Evolutionary conservation across 352 stramenopile genomes (phyloP).

Genomic region (Phytopythium chamaehyphon): DNA sequence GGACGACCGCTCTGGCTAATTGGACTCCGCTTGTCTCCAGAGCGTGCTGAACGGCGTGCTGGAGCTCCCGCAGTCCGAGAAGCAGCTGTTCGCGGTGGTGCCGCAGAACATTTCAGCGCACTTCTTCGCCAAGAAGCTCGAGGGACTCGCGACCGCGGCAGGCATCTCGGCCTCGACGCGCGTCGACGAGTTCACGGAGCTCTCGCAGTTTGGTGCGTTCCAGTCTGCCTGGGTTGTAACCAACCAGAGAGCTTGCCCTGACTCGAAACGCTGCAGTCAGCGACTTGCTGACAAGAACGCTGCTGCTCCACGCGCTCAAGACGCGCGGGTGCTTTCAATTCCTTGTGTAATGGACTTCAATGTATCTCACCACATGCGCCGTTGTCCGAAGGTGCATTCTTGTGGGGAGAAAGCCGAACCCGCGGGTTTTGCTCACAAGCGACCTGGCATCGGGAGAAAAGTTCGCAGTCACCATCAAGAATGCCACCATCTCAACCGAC

Average conservation of each 20-base stretch:
- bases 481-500: slow-evolving; percentile 17
- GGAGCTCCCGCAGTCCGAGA: background rate
- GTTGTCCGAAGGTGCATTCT: slow-evolving; percentile 2
- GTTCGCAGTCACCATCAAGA: slow-evolving; percentile 13
- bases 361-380: too few species aligned
- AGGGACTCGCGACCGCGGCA: slow-evolving; percentile 3
- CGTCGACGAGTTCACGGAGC: slow-evolving; percentile 6
- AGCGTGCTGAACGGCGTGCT: slow-evolving; percentile 6
- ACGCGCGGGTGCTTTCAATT: slow-evolving; percentile 11
- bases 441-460: slow-evolving; percentile 11
- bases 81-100: slow-evolving; percentile 11
- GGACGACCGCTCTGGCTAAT: background rate
- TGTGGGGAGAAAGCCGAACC: slow-evolving; percentile 4
- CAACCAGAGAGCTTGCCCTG: background rate
- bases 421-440: slow-evolving; percentile 16
- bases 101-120: slow-evolving; percentile 6
- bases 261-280: slow-evolving; percentile 7
- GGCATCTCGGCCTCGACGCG: slow-evolving; percentile 5
- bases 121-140: slow-evolving; percentile 9
- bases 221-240: background rate
- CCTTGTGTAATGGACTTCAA: background rate
- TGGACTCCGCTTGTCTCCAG: background rate
- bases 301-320: slow-evolving; percentile 22
- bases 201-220: slow-evolving; percentile 3
- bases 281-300: slow-evolving; percentile 17